Conservation (phyloP, 129 eudicot genomes). For the Chrysanthemum lavandulifolium region DNA sequence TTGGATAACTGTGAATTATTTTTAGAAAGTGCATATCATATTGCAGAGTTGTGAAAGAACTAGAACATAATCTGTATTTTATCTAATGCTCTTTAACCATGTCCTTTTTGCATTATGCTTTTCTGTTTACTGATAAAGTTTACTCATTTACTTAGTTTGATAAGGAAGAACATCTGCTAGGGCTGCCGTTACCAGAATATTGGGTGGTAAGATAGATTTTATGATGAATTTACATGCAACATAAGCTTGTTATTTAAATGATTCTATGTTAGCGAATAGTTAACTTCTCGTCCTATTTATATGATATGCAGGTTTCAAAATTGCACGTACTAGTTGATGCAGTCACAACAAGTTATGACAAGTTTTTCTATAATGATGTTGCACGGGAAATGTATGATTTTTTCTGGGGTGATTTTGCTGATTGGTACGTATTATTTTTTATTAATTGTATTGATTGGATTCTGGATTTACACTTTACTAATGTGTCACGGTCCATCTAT, state of each 20-base stretch:
- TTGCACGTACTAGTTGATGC: constrained; percentile 82
- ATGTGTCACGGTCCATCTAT: too few relatives aligned
- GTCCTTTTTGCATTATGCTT: neutral
- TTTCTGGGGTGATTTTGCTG: constrained; percentile 99
- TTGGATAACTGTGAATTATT: too few relatives aligned
- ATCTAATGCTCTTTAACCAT: neutral
- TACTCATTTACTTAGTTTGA: constrained; percentile 54
- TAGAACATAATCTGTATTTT: too few relatives aligned
- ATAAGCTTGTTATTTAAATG: neutral
- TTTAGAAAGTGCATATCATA: too few relatives aligned
- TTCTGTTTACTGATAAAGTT: constrained; percentile 5
- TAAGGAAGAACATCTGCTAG: constrained; percentile 51
- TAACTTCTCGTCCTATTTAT: neutral
- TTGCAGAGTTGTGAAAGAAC: too few relatives aligned
- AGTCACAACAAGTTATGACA: constrained; percentile 85
- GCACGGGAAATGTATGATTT: constrained; percentile 89
- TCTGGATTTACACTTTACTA: constrained; percentile 6
- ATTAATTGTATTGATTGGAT: neutral
- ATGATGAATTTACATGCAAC: constrained; percentile 14
- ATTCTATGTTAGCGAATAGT: constrained; percentile 2
- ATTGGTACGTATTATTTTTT: constrained; percentile 59
- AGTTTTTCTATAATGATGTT: constrained; percentile 86
- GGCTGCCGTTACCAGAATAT: constrained; percentile 77
- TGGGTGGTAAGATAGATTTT: constrained; percentile 82
- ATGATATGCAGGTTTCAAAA: constrained; percentile 67